Evolutionary conservation across 805 yeast species (phyloP), one percentile per base, ranked within the genome.

Genomic region (Zygosaccharomyces pseudorouxii): DNA sequence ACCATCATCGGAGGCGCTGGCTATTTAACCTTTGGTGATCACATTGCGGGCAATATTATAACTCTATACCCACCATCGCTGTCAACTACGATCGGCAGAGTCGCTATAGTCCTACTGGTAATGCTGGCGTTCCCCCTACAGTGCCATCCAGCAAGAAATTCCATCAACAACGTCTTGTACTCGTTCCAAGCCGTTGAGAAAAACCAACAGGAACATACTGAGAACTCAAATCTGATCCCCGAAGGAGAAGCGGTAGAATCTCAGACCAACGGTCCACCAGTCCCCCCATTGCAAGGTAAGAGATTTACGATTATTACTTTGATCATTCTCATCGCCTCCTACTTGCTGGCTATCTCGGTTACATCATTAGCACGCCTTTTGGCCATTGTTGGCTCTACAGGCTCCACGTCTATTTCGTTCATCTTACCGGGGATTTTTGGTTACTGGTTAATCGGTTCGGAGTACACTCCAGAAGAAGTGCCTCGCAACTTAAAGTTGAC

Each of bases 81-180:
- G 10, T 71, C 84, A n/a, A 79, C 93, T 1, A 84, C 89, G 0
- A 66, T 90, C 38, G 97, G 96, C 2, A 74, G 95, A 55, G 69
- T 84, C 9, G 86, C 90, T 3, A 89, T 89, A 54, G 92, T 86
- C 4, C 72, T 87, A 7, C 70, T 89, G 65, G 96, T 90, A 20
- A 75, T 84, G 54, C 74, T 89, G 47, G 85, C 93, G n/a, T 89
- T 81, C 63, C 97, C 97, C 5, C 69, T 90, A 54, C 95, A 89
- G 76, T 79, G 89, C 58, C 96, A 89, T 58, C 97, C 97, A 0
- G 87, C 95, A 27, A 75, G 97, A 56, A 83, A 86, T 2, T 87
- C 96, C 0, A 74, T 85, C 35, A 82, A 85, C 59, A 88, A 88
- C 63, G 81, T 89, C 36, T 64, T 81, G 28, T 80, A 75, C 58